Evolutionary conservation across 108 stramenopile genomes (phyloP).

Genomic region (Discostella pseudostelligera): DNA sequence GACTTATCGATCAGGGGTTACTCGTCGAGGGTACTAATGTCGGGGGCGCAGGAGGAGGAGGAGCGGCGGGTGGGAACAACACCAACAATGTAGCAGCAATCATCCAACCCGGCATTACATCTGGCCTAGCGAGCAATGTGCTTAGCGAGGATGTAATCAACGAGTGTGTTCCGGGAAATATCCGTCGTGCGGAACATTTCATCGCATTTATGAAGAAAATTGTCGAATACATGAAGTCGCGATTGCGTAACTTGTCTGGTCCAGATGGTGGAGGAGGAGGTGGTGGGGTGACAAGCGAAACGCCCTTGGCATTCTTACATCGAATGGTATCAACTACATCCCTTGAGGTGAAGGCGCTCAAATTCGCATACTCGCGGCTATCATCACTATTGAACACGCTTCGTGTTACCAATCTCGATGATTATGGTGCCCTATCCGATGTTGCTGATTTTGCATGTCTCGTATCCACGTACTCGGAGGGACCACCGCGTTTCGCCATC

Average conservation of each 20-base stretch:
- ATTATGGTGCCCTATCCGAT: constrained; percentile 90
- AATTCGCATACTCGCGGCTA: constrained; percentile 94
- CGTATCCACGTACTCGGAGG: constrained; percentile 94
- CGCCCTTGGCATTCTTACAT: constrained; percentile 93
- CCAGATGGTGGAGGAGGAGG: constrained; percentile 51
- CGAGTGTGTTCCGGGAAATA: constrained; percentile 98
- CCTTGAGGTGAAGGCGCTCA: constrained; percentile 92
- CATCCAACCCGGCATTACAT: not conserved
- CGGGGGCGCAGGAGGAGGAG: not conserved
- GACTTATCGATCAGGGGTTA: constrained; percentile 84
- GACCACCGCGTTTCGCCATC: constrained; percentile 89
- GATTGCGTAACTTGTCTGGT: constrained; percentile 75
- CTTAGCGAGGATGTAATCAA: constrained; percentile 85
- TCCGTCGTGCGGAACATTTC: constrained; percentile 98
- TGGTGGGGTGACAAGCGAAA: constrained; percentile 84
- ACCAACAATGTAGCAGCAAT: constrained; percentile 50
- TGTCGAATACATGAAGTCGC: constrained; percentile 85
- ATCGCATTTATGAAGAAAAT: constrained; percentile 93
- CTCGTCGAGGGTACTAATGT: not conserved
- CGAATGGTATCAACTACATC: constrained; percentile 88
- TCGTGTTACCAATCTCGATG: constrained; percentile 87
- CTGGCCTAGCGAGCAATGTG: constrained; percentile 73
- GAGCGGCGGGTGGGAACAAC: constrained; percentile 48
- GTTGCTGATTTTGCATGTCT: constrained; percentile 97
- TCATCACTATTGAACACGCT: constrained; percentile 88